Evolutionary conservation across 1,284 basidiomycete genomes (phyloP), one percentile per base, ranked within the genome.

Genomic region (Caloboletus firmus): DNA sequence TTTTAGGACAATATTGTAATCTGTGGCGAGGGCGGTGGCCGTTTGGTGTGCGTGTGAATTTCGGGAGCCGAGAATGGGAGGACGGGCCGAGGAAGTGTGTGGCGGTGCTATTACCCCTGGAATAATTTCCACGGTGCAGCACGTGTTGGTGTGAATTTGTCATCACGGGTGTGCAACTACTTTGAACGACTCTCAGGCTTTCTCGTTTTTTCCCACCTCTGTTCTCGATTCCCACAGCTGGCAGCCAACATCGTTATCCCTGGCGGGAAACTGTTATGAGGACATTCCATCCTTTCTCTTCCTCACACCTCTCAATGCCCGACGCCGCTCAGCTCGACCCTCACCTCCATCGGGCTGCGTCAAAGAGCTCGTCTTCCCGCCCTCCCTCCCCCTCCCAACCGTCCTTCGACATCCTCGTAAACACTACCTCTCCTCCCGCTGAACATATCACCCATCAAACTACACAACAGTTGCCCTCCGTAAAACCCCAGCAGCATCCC

Each of bases 271-370:
- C 62, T 66, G 70, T 72, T 72, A 70, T 70, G 68, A 73, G 68
- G 72, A 70, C 68, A 11, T 73, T 70, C 47, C 72, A 73, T 60
- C 72, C 68, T 58, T 70, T 73, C 68, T 73, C 74, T 70, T 73
- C 75, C 66, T 71, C 69, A 66, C 73, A 70, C 64, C 67, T 71
- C 65, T 70, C 73, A 53, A 79, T 79, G 77, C 71, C 75, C 60
- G 70, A 77, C 62, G 67, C 73, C 26, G 64, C 71, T 39, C 70
- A 69, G 17, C 67, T 69, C 64, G 69, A 69, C 64, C 70, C 74
- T 45, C 65, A 67, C 44, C 73, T 72, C 49, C 70, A 70, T 44
- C 72, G 66, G 62, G 49, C 64, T 54, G 58, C 64, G 69, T 66
- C 69, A 59, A 69, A 62, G 57, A 71, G 60, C 71, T 74, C 72